Percentiles rank a stretch among this genome's conserved stretches.
These are phyloP conservation scores for Ganoderma meredithae DNA, from an alignment of 1,284 basidiomycete genomes.

Conservation along the genomic window DNA sequence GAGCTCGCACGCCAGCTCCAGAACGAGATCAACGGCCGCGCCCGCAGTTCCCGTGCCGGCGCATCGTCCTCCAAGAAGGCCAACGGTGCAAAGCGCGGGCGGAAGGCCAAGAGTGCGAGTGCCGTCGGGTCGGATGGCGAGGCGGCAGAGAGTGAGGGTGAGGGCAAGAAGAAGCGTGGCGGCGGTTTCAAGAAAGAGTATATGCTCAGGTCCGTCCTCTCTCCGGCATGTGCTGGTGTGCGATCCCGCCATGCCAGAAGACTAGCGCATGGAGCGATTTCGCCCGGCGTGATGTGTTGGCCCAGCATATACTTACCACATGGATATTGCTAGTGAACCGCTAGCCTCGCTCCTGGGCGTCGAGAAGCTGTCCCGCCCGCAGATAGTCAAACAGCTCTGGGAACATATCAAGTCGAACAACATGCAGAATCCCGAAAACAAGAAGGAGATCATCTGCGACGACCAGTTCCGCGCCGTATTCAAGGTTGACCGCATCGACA, in stretches of 20 bases:
- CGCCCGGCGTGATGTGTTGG: neutral
- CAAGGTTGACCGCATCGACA: constrained; percentile 79
- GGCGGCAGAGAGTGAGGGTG: constrained; percentile 52
- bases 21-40: constrained; percentile 73
- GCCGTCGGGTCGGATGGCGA: constrained; percentile 63
- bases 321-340: constrained; percentile 57
- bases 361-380: constrained; percentile 80
- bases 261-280: neutral
- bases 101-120: constrained; percentile 59
- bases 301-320: constrained; percentile 7
- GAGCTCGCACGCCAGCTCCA: constrained; percentile 75
- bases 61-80: constrained; percentile 46
- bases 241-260: neutral
- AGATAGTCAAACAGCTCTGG: constrained; percentile 89
- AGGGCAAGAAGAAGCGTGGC: constrained; percentile 43
- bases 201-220: constrained; percentile 64
- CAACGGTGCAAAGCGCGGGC: constrained; percentile 52
- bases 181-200: constrained; percentile 80
- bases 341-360: constrained; percentile 64
- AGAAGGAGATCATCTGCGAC: constrained; percentile 85
- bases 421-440: constrained; percentile 84
- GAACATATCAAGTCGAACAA: constrained; percentile 81
- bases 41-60: constrained; percentile 50
- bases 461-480: constrained; percentile 73
- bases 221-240: neutral